These are phyloP conservation scores for Podospora australis DNA, from an alignment of 495 filamentous ascomycete genomes.

Conservation along the genomic window DNA sequence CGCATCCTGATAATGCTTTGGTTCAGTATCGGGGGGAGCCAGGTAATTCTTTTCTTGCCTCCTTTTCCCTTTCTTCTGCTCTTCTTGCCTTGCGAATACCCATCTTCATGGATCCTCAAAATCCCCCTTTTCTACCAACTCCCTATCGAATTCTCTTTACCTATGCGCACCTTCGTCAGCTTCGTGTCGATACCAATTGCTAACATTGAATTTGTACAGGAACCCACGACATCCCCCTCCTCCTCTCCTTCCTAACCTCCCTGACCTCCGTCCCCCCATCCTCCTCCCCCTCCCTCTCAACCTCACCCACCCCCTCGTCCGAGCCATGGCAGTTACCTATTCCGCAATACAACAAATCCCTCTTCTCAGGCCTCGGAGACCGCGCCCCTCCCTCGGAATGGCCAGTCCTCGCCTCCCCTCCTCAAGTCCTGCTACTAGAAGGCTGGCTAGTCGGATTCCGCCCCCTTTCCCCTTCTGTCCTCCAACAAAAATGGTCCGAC, in stretches of 20 bases:
- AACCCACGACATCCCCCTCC: conserved; percentile 76
- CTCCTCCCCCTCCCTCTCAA: conserved; percentile 57
- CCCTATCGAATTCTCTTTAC: no score
- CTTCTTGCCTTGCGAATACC: background rate
- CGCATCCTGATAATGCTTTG: conserved; percentile 64
- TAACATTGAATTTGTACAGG: no score
- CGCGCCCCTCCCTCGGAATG: conserved; percentile 50
- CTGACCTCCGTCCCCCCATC: conserved; percentile 51
- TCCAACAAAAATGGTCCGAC: conserved; percentile 50
- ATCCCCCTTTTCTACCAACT: background rate
- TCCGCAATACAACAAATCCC: conserved; percentile 79
- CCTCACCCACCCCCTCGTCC: conserved; percentile 43
- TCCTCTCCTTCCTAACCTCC: conserved; percentile 52
- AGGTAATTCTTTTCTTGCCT: conserved; percentile 26
- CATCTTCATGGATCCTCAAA: background rate
- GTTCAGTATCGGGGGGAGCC: conserved; percentile 80
- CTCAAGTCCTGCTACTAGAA: conserved; percentile 75
- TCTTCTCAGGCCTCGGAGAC: conserved; percentile 72
- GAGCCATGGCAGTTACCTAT: conserved; percentile 49
- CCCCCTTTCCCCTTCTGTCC: conserved; percentile 45
- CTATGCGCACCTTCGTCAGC: no score
- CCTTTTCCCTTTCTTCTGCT: background rate
- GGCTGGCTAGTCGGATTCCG: conserved; percentile 92
- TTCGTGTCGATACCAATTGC: no score
- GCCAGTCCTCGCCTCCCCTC: conserved; percentile 27